Base-by-base conservation (phyloP, 495 filamentous ascomycete genomes). In the Niebla homalea region DNA sequence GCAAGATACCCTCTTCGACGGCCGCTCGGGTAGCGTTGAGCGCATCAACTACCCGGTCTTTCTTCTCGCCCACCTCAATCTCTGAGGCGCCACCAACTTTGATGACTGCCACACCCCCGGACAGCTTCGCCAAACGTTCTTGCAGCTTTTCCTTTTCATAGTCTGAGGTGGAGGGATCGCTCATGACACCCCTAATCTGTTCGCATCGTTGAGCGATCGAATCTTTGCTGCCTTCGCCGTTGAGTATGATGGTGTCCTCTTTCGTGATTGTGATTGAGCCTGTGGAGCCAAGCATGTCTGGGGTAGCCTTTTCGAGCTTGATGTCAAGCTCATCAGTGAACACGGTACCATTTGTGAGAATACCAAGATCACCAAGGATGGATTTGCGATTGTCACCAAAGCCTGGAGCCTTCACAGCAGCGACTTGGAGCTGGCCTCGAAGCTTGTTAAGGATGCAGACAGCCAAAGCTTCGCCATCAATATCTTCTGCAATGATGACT, bases 71-170 rank as follows among this genome's bases (percentile, higher is more conserved):
- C 53, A 98, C 92, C 75, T 98, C 92, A 56, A 98, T 90, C 72
- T 98, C 92, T 57, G 89, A 96, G 51, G 89, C 75, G 67, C 92
- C 92, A 60, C 92, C 92, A 57, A 98, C 92, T 77, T 90, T 95
- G 78, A 98, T 97, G 70, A 98, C 92, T 55, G 92, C 92, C 62
- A 98, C 92, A 78, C 92, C 92, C 49, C 92, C 92, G 42, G 92
- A 97, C 57, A 98, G 87, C 83, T 98, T 98, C 58, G 92, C 92
- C 46, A 97, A 85, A 72, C 92, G 92, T 74, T 98, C 92, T 70
- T 97, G 92, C 50, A 98, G 85, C 80, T 98, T 98, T 82, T 98
- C 92, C 77, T 94, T 96, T 79, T 98, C 92, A 72, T 98, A 97
- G 60, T 97, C 93, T 53, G 88, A 94, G 53, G 92, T 97, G 53